Evolutionary conservation across 1,139 yeast species (phyloP).

Genomic region (Wickerhamomyces sp.): DNA sequence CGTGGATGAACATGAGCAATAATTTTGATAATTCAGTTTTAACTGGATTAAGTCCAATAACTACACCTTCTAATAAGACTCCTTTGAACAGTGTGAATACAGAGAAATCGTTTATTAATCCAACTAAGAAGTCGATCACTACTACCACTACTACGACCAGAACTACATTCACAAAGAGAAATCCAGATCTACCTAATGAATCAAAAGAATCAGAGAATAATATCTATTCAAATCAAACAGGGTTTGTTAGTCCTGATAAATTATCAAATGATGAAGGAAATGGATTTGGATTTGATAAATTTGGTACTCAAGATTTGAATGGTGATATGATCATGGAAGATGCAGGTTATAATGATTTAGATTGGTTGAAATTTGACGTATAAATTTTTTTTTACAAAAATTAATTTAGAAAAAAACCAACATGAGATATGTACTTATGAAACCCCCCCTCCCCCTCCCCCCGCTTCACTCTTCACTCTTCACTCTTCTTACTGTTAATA

Average conservation of each 20-base stretch:
- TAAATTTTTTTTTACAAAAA: not conserved
- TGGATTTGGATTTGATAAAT: not conserved
- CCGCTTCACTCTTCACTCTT: too few species aligned
- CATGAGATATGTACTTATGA: too few species aligned
- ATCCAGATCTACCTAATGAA: too few species aligned
- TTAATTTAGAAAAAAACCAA: too few species aligned
- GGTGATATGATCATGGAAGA: constrained; percentile 16
- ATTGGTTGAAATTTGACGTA: constrained; percentile 26
- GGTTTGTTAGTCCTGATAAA: constrained; percentile 5
- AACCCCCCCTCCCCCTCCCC: too few species aligned
- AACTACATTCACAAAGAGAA: too few species aligned
- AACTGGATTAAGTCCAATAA: constrained; percentile 1
- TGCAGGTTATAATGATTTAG: constrained; percentile 19
- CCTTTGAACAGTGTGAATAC: not conserved
- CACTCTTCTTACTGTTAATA: too few species aligned
- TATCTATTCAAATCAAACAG: too few species aligned
- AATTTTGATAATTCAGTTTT: constrained; percentile 1
- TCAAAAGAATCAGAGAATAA: too few species aligned
- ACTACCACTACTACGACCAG: not conserved
- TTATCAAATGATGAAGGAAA: not conserved
- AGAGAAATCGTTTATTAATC: too few species aligned
- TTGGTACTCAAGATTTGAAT: constrained; percentile 6
- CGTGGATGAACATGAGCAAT: not conserved
- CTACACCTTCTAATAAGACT: not conserved
- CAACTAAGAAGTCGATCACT: not conserved